Evolutionary conservation across 2,329 filamentous ascomycete genomes (phyloP).

Genomic region (Gaeumannomyces tritici): DNA sequence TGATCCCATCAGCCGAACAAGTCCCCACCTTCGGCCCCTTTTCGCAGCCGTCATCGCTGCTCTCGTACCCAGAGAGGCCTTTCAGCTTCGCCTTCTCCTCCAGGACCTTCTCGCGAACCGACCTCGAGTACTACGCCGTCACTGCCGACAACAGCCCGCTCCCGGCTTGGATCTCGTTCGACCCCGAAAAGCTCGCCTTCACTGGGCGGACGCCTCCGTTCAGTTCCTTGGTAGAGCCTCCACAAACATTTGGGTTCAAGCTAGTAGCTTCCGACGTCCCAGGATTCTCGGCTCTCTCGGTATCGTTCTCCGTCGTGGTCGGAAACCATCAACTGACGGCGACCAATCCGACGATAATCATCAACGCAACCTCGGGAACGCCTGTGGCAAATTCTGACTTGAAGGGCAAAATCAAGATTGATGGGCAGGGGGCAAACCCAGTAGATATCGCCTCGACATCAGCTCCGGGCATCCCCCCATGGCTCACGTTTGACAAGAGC

Average conservation of each 20-base stretch:
- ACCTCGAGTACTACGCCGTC: conserved; percentile 66
- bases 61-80: conserved; percentile 40
- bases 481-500: conserved; percentile 56
- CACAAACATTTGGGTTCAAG: conserved; percentile 62
- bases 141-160: conserved; percentile 71
- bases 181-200: conserved; percentile 54
- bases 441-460: conserved; percentile 42
- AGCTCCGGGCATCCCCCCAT: conserved; percentile 47
- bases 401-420: conserved; percentile 41
- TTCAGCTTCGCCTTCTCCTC: conserved; percentile 44
- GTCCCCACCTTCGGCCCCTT: conserved; percentile 47
- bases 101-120: conserved; percentile 53
- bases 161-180: conserved; percentile 77
- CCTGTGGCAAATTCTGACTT: conserved; percentile 44
- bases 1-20: conserved; percentile 47
- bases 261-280: conserved; percentile 70
- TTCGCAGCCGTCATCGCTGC: conserved; percentile 50
- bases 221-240: conserved; percentile 52
- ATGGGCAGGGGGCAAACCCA: conserved; percentile 39
- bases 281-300: conserved; percentile 61
- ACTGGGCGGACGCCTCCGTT: conserved; percentile 60
- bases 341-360: conserved; percentile 40
- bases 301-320: conserved; percentile 63
- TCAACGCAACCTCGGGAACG: conserved; percentile 47
- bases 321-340: conserved; percentile 62